These are phyloP conservation scores for Diospyros kaki DNA, from an alignment of 148 eudicot genomes.

Conservation along the genomic window DNA sequence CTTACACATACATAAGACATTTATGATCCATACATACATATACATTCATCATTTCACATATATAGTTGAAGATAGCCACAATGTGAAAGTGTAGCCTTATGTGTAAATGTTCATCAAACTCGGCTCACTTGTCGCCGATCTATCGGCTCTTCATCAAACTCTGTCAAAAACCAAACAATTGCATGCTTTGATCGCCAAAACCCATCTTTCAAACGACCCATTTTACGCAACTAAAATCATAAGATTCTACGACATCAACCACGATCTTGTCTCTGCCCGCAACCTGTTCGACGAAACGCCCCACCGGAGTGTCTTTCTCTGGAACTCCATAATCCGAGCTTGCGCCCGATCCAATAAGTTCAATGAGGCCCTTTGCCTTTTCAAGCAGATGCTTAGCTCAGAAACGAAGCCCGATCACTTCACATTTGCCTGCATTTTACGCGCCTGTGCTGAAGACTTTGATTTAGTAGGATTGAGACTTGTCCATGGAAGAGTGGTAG, in stretches of 20 bases:
- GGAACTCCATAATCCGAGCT: constrained; percentile 84
- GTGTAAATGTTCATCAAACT: constrained; percentile 39
- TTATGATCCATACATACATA: too few species aligned
- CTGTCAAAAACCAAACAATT: constrained; percentile 54
- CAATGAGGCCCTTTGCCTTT: constrained; percentile 37
- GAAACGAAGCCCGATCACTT: constrained; percentile 61
- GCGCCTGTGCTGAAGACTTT: constrained; percentile 47
- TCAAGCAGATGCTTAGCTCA: constrained; percentile 41
- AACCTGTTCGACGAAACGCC: constrained; percentile 69
- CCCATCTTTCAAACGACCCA: constrained; percentile 65
- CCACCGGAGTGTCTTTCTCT: constrained; percentile 54
- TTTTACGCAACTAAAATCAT: constrained; percentile 66
- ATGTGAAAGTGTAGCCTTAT: too few species aligned
- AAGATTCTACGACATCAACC: constrained; percentile 54
- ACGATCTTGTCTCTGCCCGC: constrained; percentile 54
- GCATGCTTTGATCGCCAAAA: constrained; percentile 56
- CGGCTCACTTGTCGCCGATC: constrained; percentile 39
- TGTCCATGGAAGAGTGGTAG: constrained; percentile 52
- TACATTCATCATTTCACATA: too few species aligned
- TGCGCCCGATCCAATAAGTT: constrained; percentile 51
- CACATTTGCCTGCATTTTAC: constrained; percentile 75
- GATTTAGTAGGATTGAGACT: constrained; percentile 35
- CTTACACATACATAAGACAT: too few species aligned
- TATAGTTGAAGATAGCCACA: too few species aligned
- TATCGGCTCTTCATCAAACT: constrained; percentile 44